Evolutionary conservation across 352 stramenopile genomes (phyloP).

Genomic region (Phytophthora melonis): DNA sequence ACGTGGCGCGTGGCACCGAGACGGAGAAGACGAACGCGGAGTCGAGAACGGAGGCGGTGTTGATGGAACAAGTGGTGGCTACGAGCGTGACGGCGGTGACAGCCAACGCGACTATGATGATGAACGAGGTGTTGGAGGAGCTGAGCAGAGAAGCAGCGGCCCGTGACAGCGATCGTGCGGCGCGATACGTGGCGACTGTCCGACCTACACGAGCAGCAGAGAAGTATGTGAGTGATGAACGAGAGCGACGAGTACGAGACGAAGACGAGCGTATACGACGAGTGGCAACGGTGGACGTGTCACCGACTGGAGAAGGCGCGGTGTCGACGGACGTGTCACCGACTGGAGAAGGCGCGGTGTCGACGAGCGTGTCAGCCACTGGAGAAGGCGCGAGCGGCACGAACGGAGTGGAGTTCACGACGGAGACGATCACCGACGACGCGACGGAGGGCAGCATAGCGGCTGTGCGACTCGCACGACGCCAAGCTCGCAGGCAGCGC

Average conservation of each 20-base stretch:
- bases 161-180: not conserved
- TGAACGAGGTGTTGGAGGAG: not conserved
- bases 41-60: no score
- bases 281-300: not conserved
- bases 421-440: no score
- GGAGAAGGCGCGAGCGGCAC: no score
- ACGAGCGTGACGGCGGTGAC: not conserved
- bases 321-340: no score
- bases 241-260: not conserved
- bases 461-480: not conserved
- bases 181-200: not conserved
- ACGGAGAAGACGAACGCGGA: no score
- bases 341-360: not conserved
- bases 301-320: not conserved
- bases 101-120: not conserved
- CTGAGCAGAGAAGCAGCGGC: not conserved
- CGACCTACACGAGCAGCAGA: not conserved
- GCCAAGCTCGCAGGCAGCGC: not conserved
- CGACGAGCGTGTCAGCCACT: no score
- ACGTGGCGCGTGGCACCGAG: no score
- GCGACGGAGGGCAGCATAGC: not conserved
- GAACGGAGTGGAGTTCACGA: no score
- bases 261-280: not conserved
- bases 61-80: not conserved
- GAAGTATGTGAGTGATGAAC: not conserved